A percentile compares a stretch with the other conserved stretches of the same genome.
These are phyloP conservation scores for Pholiota molesta DNA, from an alignment of 768 basidiomycete genomes.

Conservation along the genomic window DNA sequence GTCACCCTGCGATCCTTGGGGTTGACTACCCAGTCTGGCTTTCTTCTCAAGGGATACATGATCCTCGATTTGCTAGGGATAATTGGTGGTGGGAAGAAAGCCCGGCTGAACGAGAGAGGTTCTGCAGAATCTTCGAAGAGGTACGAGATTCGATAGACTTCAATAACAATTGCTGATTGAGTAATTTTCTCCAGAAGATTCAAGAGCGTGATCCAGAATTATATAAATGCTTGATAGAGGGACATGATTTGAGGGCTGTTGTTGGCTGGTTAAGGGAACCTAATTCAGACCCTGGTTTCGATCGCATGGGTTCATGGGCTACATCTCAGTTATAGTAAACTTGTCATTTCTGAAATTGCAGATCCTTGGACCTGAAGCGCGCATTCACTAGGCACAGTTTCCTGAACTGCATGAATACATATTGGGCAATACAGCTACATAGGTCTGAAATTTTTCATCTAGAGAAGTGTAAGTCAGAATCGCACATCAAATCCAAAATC, in stretches of 20 bases:
- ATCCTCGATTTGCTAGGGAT: neutral
- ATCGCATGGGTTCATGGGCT: too few species aligned
- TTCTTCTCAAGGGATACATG: neutral
- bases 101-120: neutral
- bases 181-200: neutral
- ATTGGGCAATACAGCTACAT: too few species aligned
- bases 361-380: too few species aligned
- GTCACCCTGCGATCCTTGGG: neutral
- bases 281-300: too few species aligned
- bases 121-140: neutral
- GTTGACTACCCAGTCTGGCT: neutral
- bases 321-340: too few species aligned
- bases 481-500: too few species aligned
- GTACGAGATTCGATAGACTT: neutral
- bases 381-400: too few species aligned
- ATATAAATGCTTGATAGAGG: neutral
- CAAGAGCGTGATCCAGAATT: neutral
- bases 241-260: neutral
- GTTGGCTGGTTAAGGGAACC: too few species aligned
- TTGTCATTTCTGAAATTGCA: too few species aligned
- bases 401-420: too few species aligned
- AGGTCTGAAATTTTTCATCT: too few species aligned
- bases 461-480: too few species aligned
- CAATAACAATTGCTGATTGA: neutral
- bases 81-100: neutral